These are phyloP conservation scores for Cytospora schulzeri DNA, from an alignment of 2,329 filamentous ascomycete genomes.

Conservation along the genomic window DNA sequence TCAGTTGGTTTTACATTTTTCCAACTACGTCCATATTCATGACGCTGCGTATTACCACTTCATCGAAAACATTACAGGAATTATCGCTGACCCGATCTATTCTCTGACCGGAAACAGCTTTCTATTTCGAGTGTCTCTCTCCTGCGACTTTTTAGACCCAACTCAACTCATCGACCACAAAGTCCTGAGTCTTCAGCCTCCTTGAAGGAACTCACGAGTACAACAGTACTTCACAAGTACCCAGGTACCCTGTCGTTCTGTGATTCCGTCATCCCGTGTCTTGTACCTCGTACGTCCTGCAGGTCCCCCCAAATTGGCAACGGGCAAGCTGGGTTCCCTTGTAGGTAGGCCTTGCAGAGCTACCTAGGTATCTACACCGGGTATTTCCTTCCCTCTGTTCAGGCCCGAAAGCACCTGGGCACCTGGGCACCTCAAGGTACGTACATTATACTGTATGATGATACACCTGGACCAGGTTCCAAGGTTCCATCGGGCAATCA, in stretches of 20 bases:
- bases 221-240: background rate
- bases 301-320: constrained; percentile 10
- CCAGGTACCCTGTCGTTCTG: background rate
- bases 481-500: background rate
- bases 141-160: too few relatives aligned
- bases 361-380: background rate
- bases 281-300: background rate
- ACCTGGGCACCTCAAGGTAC: background rate
- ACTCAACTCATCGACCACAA: too few relatives aligned
- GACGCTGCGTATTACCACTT: background rate
- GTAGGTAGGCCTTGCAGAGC: constrained; percentile 6
- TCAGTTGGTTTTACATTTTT: constrained; percentile 8
- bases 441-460: background rate
- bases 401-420: too few relatives aligned
- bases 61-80: too few relatives aligned
- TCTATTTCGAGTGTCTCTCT: background rate
- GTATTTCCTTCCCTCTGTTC: too few relatives aligned
- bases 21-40: background rate
- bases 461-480: background rate
- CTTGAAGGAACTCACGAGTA: background rate
- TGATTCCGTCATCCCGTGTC: background rate
- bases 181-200: background rate
- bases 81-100: constrained; percentile 4
- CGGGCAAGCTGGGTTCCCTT: background rate
- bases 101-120: background rate